These are phyloP conservation scores for Cercophora newfieldiana DNA, from an alignment of 495 filamentous ascomycete species.

Conservation along the genomic window DNA sequence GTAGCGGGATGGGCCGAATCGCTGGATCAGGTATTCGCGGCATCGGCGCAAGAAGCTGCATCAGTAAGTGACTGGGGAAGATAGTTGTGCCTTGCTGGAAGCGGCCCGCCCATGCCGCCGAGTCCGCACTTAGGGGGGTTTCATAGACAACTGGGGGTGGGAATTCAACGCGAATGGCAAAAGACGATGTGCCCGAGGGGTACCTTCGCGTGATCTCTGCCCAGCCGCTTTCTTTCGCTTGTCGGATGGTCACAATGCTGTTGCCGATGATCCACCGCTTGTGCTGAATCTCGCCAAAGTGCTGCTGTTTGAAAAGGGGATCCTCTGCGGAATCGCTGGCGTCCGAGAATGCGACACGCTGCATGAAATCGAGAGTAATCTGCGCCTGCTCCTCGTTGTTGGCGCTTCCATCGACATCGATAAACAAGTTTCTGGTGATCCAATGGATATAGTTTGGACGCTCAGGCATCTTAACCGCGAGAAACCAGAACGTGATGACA, in stretches of 20 bases:
- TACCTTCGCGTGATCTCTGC: conserved; percentile 81
- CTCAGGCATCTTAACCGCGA: conserved; percentile 80
- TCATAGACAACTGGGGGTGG: conserved; percentile 68
- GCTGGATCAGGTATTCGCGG: conserved; percentile 57
- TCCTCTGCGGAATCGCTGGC: conserved; percentile 69
- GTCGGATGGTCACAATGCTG: conserved; percentile 84
- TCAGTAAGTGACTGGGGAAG: conserved; percentile 79
- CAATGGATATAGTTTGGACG: conserved; percentile 81
- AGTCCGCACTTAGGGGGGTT: conserved; percentile 45
- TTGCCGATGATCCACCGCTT: conserved; percentile 86
- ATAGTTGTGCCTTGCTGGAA: conserved; percentile 50
- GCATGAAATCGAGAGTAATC: conserved; percentile 95
- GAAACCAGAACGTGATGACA: conserved; percentile 95
- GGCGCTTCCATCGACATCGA: conserved; percentile 69
- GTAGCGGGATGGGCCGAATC: conserved; percentile 72
- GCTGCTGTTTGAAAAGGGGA: conserved; percentile 58
- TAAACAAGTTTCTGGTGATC: conserved; percentile 86
- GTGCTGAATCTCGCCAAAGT: conserved; percentile 66
- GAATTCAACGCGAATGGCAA: conserved; percentile 71
- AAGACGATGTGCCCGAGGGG: conserved; percentile 80
- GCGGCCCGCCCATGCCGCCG: conserved; percentile 41
- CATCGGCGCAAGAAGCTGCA: conserved; percentile 75
- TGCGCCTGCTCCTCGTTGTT: conserved; percentile 88
- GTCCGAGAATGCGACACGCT: conserved; percentile 83
- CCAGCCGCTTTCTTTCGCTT: conserved; percentile 69